Conservation (phyloP, 495 filamentous ascomycete genomes). For the Penicillium angulare region DNA sequence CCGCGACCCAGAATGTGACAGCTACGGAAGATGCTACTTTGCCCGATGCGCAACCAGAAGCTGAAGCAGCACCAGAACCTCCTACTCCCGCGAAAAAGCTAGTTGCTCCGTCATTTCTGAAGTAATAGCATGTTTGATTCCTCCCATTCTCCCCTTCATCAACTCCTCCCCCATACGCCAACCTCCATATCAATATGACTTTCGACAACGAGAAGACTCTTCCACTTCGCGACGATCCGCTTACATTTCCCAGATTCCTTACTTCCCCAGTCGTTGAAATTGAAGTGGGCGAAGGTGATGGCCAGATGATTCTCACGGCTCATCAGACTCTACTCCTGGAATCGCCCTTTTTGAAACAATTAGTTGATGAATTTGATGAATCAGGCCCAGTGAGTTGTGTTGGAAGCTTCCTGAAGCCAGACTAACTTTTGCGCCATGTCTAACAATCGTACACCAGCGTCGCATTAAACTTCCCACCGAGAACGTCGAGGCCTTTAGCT, state of each 20-base stretch:
- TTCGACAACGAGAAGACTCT: neutral
- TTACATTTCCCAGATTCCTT: constrained; percentile 43
- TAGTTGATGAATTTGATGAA: constrained; percentile 55
- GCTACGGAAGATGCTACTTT: constrained; percentile 18
- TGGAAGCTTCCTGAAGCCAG: too few relatives aligned
- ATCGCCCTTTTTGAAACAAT: constrained; percentile 71
- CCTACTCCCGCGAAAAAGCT: constrained; percentile 23
- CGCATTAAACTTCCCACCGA: constrained; percentile 67
- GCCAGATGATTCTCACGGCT: constrained; percentile 64
- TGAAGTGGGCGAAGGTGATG: constrained; percentile 62
- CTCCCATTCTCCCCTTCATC: neutral
- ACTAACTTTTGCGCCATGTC: too few relatives aligned
- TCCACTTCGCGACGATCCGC: neutral
- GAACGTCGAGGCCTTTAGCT: constrained; percentile 77
- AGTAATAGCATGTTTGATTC: constrained; percentile 23
- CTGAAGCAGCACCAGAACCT: constrained; percentile 19
- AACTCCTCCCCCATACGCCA: neutral
- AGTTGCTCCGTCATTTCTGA: constrained; percentile 29
- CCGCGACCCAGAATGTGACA: neutral
- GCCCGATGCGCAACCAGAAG: constrained; percentile 21
- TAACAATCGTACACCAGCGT: constrained; percentile 33
- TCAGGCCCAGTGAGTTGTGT: constrained; percentile 25
- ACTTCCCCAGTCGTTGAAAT: constrained; percentile 78
- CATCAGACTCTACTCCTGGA: constrained; percentile 74
- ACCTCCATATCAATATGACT: neutral